These are phyloP conservation scores for Populus pruinosa DNA, from an alignment of 345 rosid genomes.

Conservation along the genomic window DNA sequence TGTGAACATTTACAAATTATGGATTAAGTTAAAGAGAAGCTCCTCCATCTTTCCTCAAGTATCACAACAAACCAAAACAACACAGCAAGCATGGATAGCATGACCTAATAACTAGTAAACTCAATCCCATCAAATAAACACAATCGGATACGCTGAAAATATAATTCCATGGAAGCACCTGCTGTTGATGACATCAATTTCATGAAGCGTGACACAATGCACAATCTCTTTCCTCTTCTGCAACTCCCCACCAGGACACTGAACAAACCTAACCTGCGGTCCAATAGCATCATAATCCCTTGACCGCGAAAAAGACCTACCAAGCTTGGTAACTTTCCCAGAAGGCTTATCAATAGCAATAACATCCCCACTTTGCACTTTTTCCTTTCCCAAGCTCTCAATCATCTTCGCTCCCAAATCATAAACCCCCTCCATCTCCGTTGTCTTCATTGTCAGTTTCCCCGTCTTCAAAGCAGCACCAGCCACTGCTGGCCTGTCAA, in stretches of 20 bases:
- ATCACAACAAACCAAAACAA: not conserved
- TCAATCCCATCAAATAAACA: not conserved
- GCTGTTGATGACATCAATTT: conserved; percentile 98
- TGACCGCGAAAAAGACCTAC: conserved; percentile 86
- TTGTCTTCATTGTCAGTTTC: conserved; percentile 84
- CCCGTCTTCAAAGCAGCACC: conserved; percentile 90
- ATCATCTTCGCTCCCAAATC: conserved; percentile 94
- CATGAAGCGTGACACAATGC: conserved; percentile 90
- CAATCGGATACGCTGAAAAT: not conserved
- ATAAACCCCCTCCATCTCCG: conserved; percentile 92
- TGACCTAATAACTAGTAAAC: not conserved
- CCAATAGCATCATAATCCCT: conserved; percentile 98
- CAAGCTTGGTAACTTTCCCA: conserved; percentile 84
- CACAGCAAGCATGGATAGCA: not conserved
- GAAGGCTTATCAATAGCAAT: conserved; percentile 85
- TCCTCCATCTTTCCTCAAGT: not conserved
- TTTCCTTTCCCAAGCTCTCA: conserved; percentile 81
- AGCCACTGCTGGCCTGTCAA: conserved; percentile 73
- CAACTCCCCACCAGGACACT: conserved; percentile 94
- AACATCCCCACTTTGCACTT: conserved; percentile 94
- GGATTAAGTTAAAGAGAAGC: not conserved
- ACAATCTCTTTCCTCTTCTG: conserved; percentile 97
- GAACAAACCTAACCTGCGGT: conserved; percentile 88
- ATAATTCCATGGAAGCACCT: conserved; percentile 37
- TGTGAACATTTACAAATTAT: not conserved